phyloP scores from a whole-genome alignment of 1,284 basidiomycete genomes.

The Trametes polyzona region DNA sequence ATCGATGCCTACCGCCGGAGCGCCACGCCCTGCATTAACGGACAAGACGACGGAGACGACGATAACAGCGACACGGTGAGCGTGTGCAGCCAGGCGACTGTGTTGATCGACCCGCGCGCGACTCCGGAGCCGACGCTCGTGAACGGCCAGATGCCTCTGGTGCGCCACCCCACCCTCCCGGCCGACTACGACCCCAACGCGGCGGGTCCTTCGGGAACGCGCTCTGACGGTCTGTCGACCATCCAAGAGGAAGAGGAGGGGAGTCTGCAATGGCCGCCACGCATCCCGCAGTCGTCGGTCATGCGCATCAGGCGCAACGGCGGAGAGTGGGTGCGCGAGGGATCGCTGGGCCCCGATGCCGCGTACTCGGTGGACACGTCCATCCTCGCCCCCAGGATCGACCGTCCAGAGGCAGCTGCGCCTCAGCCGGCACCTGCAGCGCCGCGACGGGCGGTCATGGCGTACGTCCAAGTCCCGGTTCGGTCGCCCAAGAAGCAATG shows the following conservation, averaged over 20 bases:
- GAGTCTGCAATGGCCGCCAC: neutral
- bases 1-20: neutral
- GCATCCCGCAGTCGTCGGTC: neutral
- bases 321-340: constrained; percentile 15
- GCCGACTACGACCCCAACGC: constrained; percentile 1
- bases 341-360: constrained; percentile 14
- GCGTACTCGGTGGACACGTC: constrained; percentile 4
- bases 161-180: constrained; percentile 10
- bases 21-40: neutral
- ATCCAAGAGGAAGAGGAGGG: constrained; percentile 9
- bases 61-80: constrained; percentile 8
- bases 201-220: neutral
- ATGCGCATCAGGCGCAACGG: constrained; percentile 9
- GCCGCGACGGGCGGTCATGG: constrained; percentile 9
- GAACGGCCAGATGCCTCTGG: constrained; percentile 11
- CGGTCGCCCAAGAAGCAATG: neutral
- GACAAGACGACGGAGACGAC: neutral
- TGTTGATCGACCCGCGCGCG: constrained; percentile 12
- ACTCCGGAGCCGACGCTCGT: constrained; percentile 9
- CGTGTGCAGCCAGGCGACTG: constrained; percentile 10
- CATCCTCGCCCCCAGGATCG: constrained; percentile 6
- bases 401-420: neutral
- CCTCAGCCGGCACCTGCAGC: neutral
- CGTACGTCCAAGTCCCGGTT: neutral
- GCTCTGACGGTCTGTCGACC: neutral